These are phyloP conservation scores for Trichomonascaceae sp. DNA, from an alignment of 1,139 yeast genomes.

Conservation along the genomic window DNA sequence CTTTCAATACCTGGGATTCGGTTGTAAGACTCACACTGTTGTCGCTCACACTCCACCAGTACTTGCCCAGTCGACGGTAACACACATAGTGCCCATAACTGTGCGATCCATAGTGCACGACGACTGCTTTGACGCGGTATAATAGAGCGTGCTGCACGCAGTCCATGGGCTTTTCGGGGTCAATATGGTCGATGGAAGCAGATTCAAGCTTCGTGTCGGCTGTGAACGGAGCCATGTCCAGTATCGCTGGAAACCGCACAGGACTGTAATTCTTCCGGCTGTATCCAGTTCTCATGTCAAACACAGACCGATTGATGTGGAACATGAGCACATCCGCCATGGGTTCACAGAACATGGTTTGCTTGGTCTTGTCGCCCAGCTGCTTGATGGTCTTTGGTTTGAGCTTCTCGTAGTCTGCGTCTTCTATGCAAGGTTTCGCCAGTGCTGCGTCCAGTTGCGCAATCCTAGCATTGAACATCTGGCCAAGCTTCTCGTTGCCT, in stretches of 20 bases:
- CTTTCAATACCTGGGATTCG: slow-evolving; percentile 63
- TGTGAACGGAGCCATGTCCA: slow-evolving; percentile 56
- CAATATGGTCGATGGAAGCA: slow-evolving; percentile 38
- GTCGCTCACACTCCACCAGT: slow-evolving; percentile 94
- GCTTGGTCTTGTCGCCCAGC: slow-evolving; percentile 72
- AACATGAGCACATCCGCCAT: slow-evolving; percentile 64
- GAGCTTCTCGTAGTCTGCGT: slow-evolving; percentile 59
- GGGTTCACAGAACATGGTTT: slow-evolving; percentile 65
- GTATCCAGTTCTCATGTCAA: slow-evolving; percentile 74
- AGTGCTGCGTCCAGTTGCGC: slow-evolving; percentile 46
- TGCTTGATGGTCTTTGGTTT: slow-evolving; percentile 66
- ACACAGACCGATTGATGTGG: slow-evolving; percentile 84
- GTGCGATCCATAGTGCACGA: slow-evolving; percentile 87
- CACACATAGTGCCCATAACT: slow-evolving; percentile 93
- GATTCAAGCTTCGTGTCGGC: slow-evolving; percentile 55
- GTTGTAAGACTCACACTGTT: slow-evolving; percentile 71
- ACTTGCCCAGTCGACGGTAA: slow-evolving; percentile 51
- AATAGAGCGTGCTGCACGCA: slow-evolving; percentile 9
- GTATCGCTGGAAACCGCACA: slow-evolving; percentile 56
- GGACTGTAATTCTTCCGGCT: slow-evolving; percentile 74
- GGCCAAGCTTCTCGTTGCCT: slow-evolving; percentile 6
- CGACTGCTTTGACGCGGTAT: slow-evolving; percentile 69
- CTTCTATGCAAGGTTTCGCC: slow-evolving; percentile 55
- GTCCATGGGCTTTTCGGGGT: slow-evolving; percentile 61
- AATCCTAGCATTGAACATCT: slow-evolving; percentile 39